phyloP scores from a whole-genome alignment of 805 yeast species.

The Geotrichum ghanense region DNA sequence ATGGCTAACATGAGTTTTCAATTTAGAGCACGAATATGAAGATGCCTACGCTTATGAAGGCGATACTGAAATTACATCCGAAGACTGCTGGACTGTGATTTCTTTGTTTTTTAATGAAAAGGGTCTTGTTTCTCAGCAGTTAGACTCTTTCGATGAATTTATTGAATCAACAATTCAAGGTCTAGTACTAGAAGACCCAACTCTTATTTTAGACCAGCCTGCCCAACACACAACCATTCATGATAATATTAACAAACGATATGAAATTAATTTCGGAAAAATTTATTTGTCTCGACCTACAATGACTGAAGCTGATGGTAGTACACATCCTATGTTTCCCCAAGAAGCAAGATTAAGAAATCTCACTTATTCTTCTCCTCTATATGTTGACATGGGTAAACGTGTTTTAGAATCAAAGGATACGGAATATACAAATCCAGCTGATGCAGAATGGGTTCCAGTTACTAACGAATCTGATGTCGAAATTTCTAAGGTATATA shows the following conservation, averaged over 20 bases:
- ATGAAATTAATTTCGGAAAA: conserved; percentile 95
- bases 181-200: conserved; percentile 90
- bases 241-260: conserved; percentile 83
- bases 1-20: neutral
- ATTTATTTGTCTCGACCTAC: conserved; percentile 94
- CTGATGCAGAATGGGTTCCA: conserved; percentile 50
- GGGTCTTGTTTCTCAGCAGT: conserved; percentile 95
- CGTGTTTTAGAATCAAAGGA: conserved; percentile 78
- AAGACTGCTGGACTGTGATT: conserved; percentile 98
- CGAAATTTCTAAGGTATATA: conserved; percentile 70
- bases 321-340: conserved; percentile 97
- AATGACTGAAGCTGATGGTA: conserved; percentile 99
- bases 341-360: conserved; percentile 97
- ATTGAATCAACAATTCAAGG: conserved; percentile 95
- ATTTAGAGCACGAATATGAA: conserved; percentile 16
- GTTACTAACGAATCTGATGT: conserved; percentile 51
- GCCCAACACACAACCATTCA: conserved; percentile 92
- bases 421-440: conserved; percentile 31
- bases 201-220: conserved; percentile 89
- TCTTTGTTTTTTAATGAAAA: conserved; percentile 92
- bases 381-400: conserved; percentile 92
- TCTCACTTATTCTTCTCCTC: conserved; percentile 89
- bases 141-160: conserved; percentile 96
- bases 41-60: conserved; percentile 71
- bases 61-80: conserved; percentile 73